Evolutionary conservation across 192 early-diverging fungal species (phyloP).

Genomic region (Entomortierella beljakovae): DNA sequence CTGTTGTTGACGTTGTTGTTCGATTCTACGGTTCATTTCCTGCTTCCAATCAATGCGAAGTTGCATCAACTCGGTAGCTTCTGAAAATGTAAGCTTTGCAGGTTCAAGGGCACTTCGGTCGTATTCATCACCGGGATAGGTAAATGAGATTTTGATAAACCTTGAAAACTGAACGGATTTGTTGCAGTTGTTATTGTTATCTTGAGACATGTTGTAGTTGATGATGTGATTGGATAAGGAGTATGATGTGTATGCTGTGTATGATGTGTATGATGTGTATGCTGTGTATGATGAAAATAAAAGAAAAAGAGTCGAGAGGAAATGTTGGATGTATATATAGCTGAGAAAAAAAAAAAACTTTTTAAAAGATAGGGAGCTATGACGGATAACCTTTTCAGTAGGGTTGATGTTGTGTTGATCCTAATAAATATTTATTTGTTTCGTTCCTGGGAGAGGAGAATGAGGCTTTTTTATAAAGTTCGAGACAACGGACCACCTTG

Average conservation of each 20-base stretch:
- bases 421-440: no score
- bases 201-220: conserved; percentile 10
- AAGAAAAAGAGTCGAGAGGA: no score
- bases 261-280: background rate
- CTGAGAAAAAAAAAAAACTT: no score
- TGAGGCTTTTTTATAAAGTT: no score
- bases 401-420: no score
- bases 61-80: conserved; percentile 50
- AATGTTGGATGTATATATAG: no score
- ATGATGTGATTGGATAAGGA: background rate
- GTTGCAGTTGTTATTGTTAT: conserved; percentile 7
- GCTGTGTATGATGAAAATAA: background rate
- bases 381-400: no score
- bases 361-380: no score
- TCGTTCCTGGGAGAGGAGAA: no score
- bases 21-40: conserved; percentile 45
- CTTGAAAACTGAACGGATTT: conserved; percentile 58
- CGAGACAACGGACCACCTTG: no score
- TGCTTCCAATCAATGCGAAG: conserved; percentile 50
- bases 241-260: background rate
- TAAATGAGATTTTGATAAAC: conserved; percentile 52
- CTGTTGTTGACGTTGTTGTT: conserved; percentile 35
- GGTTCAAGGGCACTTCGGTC: conserved; percentile 54
- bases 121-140: conserved; percentile 56
- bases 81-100: conserved; percentile 52